Evolutionary conservation across 1,139 yeast species (phyloP).

Genomic region (Blastobotrys capitulatus): DNA sequence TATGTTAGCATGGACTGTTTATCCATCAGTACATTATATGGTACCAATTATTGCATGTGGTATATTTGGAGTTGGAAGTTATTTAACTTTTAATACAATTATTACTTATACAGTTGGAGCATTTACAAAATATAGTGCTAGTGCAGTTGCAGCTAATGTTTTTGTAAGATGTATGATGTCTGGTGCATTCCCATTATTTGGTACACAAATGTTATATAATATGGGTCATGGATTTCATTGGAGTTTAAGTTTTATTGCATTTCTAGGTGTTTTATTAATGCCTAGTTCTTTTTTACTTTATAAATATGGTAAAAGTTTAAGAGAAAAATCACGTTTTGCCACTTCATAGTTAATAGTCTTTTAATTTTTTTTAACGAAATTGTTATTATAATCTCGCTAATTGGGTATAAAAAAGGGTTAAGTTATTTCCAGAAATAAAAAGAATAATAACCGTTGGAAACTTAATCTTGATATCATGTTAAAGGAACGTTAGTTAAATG

Average conservation of each 20-base stretch:
- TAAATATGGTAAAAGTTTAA: constrained; percentile 19
- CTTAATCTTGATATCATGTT: too few relatives aligned
- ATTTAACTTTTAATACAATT: constrained; percentile 10
- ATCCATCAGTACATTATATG: constrained; percentile 70
- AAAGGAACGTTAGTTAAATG: too few relatives aligned
- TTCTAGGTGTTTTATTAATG: constrained; percentile 2
- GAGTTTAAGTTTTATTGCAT: constrained; percentile 5
- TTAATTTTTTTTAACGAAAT: too few relatives aligned
- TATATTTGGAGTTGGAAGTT: constrained; percentile 12
- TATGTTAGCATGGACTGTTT: constrained; percentile 59
- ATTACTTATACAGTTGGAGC: constrained; percentile 12
- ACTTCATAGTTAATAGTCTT: too few relatives aligned
- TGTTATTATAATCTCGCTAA: too few relatives aligned
- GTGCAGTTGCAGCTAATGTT: constrained; percentile 13
- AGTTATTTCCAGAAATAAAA: too few relatives aligned
- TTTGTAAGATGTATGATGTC: constrained; percentile 41
- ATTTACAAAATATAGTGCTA: constrained; percentile 7
- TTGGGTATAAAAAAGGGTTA: too few relatives aligned
- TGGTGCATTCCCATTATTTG: constrained; percentile 64
- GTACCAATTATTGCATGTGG: constrained; percentile 50
- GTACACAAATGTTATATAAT: constrained; percentile 50
- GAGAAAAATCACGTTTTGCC: constrained; percentile 5
- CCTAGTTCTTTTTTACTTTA: constrained; percentile 7
- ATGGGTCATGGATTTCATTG: constrained; percentile 39
- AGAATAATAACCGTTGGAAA: too few relatives aligned